Evolutionary conservation across 441 rosid species (phyloP).

Genomic region (Mallotus repandus): DNA sequence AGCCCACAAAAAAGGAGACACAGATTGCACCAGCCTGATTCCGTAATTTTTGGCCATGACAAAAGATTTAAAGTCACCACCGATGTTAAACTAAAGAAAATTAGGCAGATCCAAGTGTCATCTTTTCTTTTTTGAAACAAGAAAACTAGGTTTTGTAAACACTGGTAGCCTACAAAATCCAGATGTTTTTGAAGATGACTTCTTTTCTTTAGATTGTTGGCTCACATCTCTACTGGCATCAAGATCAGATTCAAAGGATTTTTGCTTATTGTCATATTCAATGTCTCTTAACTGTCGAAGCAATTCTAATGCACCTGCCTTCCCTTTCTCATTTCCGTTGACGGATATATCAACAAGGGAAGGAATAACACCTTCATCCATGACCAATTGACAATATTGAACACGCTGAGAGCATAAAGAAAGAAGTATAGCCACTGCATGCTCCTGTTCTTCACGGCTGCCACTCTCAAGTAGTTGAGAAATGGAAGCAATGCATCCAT

Average conservation of each 20-base stretch:
- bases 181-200: slow-evolving; percentile 38
- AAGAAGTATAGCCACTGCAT: slow-evolving; percentile 59
- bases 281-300: slow-evolving; percentile 61
- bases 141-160: slow-evolving; percentile 26
- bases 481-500: slow-evolving; percentile 56
- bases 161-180: slow-evolving; percentile 37
- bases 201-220: slow-evolving; percentile 27
- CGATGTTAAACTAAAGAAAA: not conserved
- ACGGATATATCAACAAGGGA: slow-evolving; percentile 45
- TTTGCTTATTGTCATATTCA: slow-evolving; percentile 23
- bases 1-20: not conserved
- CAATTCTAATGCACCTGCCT: slow-evolving; percentile 58
- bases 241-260: slow-evolving; percentile 26
- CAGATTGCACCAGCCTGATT: slow-evolving; percentile 8
- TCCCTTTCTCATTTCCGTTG: slow-evolving; percentile 67
- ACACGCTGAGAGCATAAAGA: slow-evolving; percentile 64
- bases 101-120: slow-evolving; percentile 20
- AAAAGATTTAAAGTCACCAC: slow-evolving; percentile 6
- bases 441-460: slow-evolving; percentile 64
- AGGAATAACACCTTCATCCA: slow-evolving; percentile 64
- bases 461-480: slow-evolving; percentile 56
- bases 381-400: slow-evolving; percentile 61
- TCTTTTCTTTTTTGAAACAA: slow-evolving; percentile 29
- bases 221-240: slow-evolving; percentile 19
- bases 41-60: not conserved